Percentiles rank a stretch among this genome's conserved stretches.
These are phyloP conservation scores for Skeletonema marinoi DNA, from an alignment of 108 stramenopile species.

Conservation along the genomic window DNA sequence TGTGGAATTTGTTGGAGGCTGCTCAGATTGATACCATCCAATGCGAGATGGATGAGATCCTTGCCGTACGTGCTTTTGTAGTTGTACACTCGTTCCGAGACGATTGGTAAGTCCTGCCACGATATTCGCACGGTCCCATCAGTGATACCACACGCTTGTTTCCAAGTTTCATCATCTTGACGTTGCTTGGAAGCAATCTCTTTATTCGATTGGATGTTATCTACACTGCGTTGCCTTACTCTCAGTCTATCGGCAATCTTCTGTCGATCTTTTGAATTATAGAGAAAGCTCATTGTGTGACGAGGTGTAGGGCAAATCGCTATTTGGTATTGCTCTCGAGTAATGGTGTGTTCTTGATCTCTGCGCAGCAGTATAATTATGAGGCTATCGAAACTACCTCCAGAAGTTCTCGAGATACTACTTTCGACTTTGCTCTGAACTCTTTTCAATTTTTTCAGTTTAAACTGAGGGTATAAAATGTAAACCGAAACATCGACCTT, in stretches of 20 bases:
- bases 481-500: too few relatives aligned
- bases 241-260: slow-evolving; percentile 11
- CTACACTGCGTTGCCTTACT: neutral
- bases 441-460: too few relatives aligned
- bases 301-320: too few relatives aligned
- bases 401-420: too few relatives aligned
- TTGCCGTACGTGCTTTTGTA: slow-evolving; percentile 14
- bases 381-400: too few relatives aligned
- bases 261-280: slow-evolving; percentile 12
- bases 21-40: slow-evolving; percentile 28
- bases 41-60: slow-evolving; percentile 4
- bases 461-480: too few relatives aligned
- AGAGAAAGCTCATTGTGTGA: slow-evolving; percentile 7
- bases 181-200: neutral
- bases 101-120: slow-evolving; percentile 15
- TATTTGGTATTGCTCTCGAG: too few relatives aligned
- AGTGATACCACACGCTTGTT: slow-evolving; percentile 16
- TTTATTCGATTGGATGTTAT: neutral
- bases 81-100: slow-evolving; percentile 29
- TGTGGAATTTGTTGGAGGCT: slow-evolving; percentile 3
- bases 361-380: too few relatives aligned
- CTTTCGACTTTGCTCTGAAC: too few relatives aligned
- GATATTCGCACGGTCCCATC: slow-evolving; percentile 19
- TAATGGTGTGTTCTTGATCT: too few relatives aligned
- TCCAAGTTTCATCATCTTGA: slow-evolving; percentile 13